phyloP scores from a whole-genome alignment of 352 stramenopile species.

The Phytopythium mirpurense region DNA sequence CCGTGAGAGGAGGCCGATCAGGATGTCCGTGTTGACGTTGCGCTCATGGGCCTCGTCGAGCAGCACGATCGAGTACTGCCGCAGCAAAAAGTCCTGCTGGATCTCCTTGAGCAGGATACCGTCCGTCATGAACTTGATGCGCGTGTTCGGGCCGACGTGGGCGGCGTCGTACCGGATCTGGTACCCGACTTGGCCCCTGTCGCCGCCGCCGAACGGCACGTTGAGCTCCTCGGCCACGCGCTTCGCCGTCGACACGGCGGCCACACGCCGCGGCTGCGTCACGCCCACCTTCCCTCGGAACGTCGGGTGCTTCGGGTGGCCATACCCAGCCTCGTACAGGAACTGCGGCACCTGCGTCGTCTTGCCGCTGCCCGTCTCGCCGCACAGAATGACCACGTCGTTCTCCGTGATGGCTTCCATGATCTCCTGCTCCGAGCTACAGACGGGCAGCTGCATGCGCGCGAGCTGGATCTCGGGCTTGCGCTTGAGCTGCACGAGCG shows the following conservation, averaged over 20 bases:
- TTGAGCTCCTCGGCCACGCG: constrained; percentile 97
- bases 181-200: constrained; percentile 89
- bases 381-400: constrained; percentile 97
- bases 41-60: constrained; percentile 97
- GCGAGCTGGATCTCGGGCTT: constrained; percentile 87
- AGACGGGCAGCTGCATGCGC: constrained; percentile 96
- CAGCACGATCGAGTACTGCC: constrained; percentile 75
- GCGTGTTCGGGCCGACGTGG: constrained; percentile 87
- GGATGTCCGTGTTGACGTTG: constrained; percentile 95
- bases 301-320: constrained; percentile 43
- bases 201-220: constrained; percentile 49
- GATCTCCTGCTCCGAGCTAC: constrained; percentile 98
- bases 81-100: constrained; percentile 79
- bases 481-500: constrained; percentile 96
- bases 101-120: constrained; percentile 98
- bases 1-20: constrained; percentile 94
- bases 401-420: constrained; percentile 95
- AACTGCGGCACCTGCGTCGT: constrained; percentile 98
- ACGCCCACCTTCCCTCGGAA: constrained; percentile 88
- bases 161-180: constrained; percentile 98
- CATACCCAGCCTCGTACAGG: constrained; percentile 94
- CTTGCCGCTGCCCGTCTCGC: constrained; percentile 98
- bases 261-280: constrained; percentile 97
- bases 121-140: constrained; percentile 99
- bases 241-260: constrained; percentile 97